These are phyloP conservation scores for Syncephalastrum sp. DNA, from an alignment of 371 early-diverging fungal genomes.

Conservation along the genomic window DNA sequence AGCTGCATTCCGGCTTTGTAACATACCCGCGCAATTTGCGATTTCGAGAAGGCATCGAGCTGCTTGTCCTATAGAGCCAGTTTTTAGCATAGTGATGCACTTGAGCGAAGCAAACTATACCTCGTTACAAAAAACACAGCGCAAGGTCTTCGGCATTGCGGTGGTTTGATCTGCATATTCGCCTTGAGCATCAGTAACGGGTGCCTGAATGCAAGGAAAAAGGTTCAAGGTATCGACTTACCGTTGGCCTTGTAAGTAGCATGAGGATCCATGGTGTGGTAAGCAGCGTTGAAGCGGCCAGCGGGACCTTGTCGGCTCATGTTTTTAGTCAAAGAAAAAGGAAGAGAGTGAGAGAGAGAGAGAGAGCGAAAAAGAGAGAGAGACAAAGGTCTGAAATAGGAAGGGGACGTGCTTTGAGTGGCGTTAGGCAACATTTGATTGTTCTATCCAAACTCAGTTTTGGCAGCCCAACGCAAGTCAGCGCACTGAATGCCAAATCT, in stretches of 20 bases:
- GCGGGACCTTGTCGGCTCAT: conserved; percentile 20
- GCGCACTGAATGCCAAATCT: no score
- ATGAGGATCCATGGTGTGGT: conserved; percentile 6
- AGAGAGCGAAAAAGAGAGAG: no score
- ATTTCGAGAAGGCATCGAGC: conserved; percentile 33
- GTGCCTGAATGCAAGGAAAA: not conserved
- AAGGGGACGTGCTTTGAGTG: no score
- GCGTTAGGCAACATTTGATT: no score
- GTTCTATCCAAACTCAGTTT: no score
- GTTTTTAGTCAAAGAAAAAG: no score
- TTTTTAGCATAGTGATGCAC: not conserved
- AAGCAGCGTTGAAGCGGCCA: conserved; percentile 11
- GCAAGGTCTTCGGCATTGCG: conserved; percentile 1
- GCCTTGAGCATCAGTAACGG: not conserved
- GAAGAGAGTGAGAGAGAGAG: no score
- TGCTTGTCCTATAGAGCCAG: conserved; percentile 22
- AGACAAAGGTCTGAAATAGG: no score
- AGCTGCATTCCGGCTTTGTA: not conserved
- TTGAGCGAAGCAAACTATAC: conserved; percentile 1
- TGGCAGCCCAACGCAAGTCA: no score
- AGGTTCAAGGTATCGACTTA: conserved; percentile 4
- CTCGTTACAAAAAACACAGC: conserved; percentile 24
- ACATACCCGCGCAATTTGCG: conserved; percentile 27
- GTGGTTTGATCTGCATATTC: conserved; percentile 14
- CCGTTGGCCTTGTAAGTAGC: conserved; percentile 17